Percentiles rank a stretch among this genome's conserved stretches.
Conservation (phyloP, 1,139 yeast species). For the Candida anutae region DNA sequence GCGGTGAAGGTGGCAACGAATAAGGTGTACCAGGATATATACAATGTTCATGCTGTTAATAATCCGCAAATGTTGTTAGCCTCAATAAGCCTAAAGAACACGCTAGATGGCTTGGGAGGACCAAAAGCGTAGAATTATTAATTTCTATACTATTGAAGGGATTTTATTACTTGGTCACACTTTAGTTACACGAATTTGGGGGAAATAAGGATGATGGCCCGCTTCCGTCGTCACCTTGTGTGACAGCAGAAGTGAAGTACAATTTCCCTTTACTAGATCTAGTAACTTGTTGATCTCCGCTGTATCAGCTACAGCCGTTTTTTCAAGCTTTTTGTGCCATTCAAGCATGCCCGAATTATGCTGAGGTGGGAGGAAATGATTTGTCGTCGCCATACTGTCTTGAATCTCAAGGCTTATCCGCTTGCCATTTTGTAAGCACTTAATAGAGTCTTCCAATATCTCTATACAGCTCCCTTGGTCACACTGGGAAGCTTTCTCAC, state of each 20-base stretch:
- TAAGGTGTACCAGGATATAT: slow-evolving; percentile 19
- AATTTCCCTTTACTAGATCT: slow-evolving; percentile 6
- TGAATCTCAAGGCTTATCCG: too few species aligned
- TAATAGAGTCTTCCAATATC: too few species aligned
- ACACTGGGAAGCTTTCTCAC: too few species aligned
- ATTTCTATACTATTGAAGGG: too few species aligned
- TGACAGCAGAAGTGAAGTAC: slow-evolving; percentile 1
- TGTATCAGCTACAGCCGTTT: slow-evolving; percentile 17
- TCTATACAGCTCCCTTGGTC: too few species aligned
- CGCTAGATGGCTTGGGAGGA: slow-evolving; percentile 1
- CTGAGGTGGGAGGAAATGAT: slow-evolving; percentile 7
- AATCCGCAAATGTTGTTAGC: slow-evolving; percentile 5
- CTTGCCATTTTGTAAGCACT: too few species aligned
- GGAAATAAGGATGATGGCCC: slow-evolving; percentile 36
- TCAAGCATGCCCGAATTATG: slow-evolving; percentile 9
- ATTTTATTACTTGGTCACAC: too few species aligned
- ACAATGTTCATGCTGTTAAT: slow-evolving; percentile 11
- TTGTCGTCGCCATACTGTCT: too few species aligned
- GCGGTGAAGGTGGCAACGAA: slow-evolving; percentile 20
- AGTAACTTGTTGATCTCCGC: slow-evolving; percentile 12
- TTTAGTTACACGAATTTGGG: slow-evolving; percentile 15
- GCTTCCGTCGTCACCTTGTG: slow-evolving; percentile 10
- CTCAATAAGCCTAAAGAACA: slow-evolving; percentile 3
- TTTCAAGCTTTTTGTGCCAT: slow-evolving; percentile 20
- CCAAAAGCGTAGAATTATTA: not conserved